Percentiles rank a stretch among this genome's conserved stretches.
These are phyloP conservation scores for Apophysomyces trapeziformis DNA, from an alignment of 371 early-diverging fungal genomes.

Conservation along the genomic window DNA sequence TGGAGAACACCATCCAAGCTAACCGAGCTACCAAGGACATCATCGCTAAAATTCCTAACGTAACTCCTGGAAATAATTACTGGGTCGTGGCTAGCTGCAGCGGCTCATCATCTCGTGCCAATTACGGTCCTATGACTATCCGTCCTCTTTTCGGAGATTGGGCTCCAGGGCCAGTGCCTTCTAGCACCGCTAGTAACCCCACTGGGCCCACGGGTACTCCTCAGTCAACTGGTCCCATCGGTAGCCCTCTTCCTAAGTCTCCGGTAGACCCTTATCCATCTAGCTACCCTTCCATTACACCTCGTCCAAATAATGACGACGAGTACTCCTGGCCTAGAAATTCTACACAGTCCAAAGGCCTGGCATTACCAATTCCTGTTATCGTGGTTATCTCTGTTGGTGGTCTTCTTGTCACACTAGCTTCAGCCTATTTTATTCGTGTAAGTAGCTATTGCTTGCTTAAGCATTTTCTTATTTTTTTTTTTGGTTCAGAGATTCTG, in stretches of 20 bases:
- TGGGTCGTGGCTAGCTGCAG: neutral
- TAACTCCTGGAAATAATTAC: neutral
- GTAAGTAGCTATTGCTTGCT: neutral
- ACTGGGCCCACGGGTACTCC: too few relatives aligned
- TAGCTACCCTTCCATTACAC: too few relatives aligned
- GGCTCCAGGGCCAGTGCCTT: neutral
- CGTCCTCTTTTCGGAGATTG: neutral
- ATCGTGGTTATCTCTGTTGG: neutral
- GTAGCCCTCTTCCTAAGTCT: too few relatives aligned
- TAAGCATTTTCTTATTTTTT: neutral
- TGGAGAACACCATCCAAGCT: neutral
- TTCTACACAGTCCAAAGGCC: neutral
- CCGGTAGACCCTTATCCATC: too few relatives aligned
- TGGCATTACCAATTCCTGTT: neutral
- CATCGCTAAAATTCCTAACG: neutral
- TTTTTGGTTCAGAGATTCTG: neutral
- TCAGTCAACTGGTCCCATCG: too few relatives aligned
- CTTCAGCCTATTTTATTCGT: neutral
- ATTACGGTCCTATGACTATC: neutral
- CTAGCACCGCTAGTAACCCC: neutral
- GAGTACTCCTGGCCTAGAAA: too few relatives aligned
- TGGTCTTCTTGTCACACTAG: neutral
- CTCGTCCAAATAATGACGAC: too few relatives aligned
- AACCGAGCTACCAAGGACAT: neutral
- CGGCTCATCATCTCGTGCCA: neutral